These are phyloP conservation scores for Phycomyces nitens DNA, from an alignment of 192 early-diverging fungal genomes.

Conservation along the genomic window DNA sequence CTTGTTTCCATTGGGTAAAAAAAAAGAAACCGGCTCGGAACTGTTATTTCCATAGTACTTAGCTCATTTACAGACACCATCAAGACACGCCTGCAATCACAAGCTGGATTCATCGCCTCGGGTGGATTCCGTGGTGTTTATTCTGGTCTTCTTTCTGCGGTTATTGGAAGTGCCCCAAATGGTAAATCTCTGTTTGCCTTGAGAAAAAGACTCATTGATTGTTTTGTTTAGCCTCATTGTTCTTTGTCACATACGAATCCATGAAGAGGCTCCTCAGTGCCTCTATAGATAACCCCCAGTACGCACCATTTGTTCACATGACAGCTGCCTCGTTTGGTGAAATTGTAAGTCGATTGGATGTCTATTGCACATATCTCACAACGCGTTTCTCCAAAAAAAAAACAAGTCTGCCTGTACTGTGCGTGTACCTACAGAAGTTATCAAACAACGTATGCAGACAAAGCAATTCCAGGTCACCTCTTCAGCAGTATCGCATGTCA, in stretches of 20 bases:
- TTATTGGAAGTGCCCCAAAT: slow-evolving; percentile 90
- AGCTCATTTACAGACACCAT: slow-evolving; percentile 71
- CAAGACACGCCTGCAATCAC: slow-evolving; percentile 92
- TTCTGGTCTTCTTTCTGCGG: slow-evolving; percentile 82
- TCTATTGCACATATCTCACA: slow-evolving; percentile 9
- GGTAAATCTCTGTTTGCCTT: slow-evolving; percentile 51
- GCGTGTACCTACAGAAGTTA: slow-evolving; percentile 92
- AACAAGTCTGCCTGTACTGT: slow-evolving; percentile 83
- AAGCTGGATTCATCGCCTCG: slow-evolving; percentile 74
- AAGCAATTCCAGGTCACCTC: slow-evolving; percentile 65
- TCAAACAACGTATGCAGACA: slow-evolving; percentile 95
- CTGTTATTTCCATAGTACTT: neutral
- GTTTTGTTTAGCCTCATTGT: slow-evolving; percentile 59
- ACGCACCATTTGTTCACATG: slow-evolving; percentile 79
- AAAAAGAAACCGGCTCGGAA: neutral
- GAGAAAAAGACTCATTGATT: too few species aligned
- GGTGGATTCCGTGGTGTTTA: slow-evolving; percentile 92
- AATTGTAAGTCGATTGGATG: slow-evolving; percentile 54
- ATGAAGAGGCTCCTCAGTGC: slow-evolving; percentile 55
- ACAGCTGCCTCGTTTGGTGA: slow-evolving; percentile 85
- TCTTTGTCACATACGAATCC: slow-evolving; percentile 92
- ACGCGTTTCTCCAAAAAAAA: too few species aligned
- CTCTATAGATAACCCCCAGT: slow-evolving; percentile 38
- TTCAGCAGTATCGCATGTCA: slow-evolving; percentile 61
- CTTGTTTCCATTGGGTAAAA: slow-evolving; percentile 75